phyloP scores from a whole-genome alignment of 139 green algal genomes.

The Penium margaritaceum region DNA sequence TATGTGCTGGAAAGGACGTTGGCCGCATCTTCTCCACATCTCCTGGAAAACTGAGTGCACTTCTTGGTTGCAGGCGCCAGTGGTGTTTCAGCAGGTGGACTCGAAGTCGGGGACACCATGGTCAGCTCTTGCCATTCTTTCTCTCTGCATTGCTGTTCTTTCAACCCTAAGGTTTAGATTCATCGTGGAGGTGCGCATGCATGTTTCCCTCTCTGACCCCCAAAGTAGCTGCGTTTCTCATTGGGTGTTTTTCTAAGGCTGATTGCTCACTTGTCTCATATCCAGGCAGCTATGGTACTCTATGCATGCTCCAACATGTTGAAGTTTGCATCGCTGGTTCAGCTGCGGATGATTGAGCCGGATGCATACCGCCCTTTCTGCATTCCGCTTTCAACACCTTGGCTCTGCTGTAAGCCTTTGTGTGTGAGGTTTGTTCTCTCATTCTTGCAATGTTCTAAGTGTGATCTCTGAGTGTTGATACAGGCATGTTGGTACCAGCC shows the following conservation, averaged over 20 bases:
- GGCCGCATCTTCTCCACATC: not conserved
- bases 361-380: conserved; percentile 36
- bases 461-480: too few species aligned
- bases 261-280: not conserved
- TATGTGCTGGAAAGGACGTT: not conserved
- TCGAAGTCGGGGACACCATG: conserved; percentile 13
- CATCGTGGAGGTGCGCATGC: conserved; percentile 20
- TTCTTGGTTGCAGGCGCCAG: conserved; percentile 10
- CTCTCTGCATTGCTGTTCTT: conserved; percentile 20
- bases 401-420: too few species aligned
- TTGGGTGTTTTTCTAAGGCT: not conserved
- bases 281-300: conserved; percentile 49
- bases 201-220: not conserved
- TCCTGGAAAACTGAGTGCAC: not conserved
- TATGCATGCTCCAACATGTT: conserved; percentile 47
- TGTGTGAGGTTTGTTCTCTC: too few species aligned
- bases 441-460: too few species aligned
- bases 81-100: not conserved
- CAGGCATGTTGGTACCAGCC: too few species aligned
- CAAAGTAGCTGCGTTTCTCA: too few species aligned
- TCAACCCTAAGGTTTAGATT: conserved; percentile 9
- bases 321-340: conserved; percentile 49
- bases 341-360: conserved; percentile 27
- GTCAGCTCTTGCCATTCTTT: conserved; percentile 9
- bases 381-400: too few species aligned